Evolutionary conservation across 768 basidiomycete species (phyloP).

Genomic region (Solioccasus polychromus): DNA sequence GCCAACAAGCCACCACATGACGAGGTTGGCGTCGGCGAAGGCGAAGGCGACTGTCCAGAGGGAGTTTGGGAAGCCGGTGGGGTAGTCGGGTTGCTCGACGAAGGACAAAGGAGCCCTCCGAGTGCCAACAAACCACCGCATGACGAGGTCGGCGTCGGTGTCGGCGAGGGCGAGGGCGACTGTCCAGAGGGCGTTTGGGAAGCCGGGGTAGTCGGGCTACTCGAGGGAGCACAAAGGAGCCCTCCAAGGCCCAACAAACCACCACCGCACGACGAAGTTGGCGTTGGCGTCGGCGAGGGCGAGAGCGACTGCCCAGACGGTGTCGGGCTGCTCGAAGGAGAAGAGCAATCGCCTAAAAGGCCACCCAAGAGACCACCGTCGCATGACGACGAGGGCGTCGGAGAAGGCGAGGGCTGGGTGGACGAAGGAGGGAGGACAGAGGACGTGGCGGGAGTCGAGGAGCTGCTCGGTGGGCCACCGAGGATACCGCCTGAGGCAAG

Average conservation of each 20-base stretch:
- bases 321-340: not conserved
- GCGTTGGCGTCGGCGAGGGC: not conserved
- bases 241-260: conserved; percentile 18
- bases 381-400: conserved; percentile 12
- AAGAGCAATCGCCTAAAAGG: not conserved
- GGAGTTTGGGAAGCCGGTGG: too few species aligned
- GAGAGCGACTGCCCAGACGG: too few species aligned
- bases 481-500: conserved; percentile 4
- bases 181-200: too few species aligned
- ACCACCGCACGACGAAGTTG: conserved; percentile 14
- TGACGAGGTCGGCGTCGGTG: conserved; percentile 6
- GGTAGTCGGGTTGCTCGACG: conserved; percentile 6
- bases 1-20: conserved; percentile 22
- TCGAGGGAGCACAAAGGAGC: not conserved
- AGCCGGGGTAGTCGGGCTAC: too few species aligned
- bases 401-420: conserved; percentile 4
- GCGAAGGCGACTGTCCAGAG: too few species aligned
- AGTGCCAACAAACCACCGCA: conserved; percentile 21
- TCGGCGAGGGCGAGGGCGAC: too few species aligned
- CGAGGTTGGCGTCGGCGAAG: conserved; percentile 3
- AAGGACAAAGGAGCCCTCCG: not conserved
- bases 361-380: conserved; percentile 19
- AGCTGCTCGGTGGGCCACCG: too few species aligned
- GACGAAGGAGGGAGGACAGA: conserved; percentile 11
- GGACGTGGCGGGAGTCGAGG: conserved; percentile 9